Base-by-base conservation (phyloP, 129 eudicot genomes). In the Solidago caesia region DNA sequence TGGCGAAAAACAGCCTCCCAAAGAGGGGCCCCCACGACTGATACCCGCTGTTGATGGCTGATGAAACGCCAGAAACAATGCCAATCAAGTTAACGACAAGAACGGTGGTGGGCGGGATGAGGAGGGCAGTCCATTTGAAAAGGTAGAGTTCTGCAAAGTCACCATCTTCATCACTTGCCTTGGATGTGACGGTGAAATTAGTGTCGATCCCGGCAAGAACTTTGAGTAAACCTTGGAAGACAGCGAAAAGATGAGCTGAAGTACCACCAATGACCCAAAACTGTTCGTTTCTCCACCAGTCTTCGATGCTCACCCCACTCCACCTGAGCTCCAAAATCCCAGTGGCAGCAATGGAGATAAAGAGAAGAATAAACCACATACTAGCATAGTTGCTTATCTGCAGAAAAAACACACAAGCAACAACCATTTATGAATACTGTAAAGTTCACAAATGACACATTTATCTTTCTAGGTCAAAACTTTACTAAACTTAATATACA, bases 201-300 rank as follows among this genome's bases (percentile, higher is more conserved):
- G 97, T 91, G 74, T 91, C 97, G 33, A 91, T 91, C 43, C 94
- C 94, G 7, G 91, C 97, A 7, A 90, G 89, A 21, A 91, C 97
- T 84, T 91, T 88, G 7, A 91, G 64, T 45, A 91, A 87, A 42
- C 97, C 95, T 85, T 91, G 97, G 82, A 91, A 91, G 55, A 91
- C 95, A 15, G 97, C 95, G 52, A 91, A 88, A 8, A 91, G 85
- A 76, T 91, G 97, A 8, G 95, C 97, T 0, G 97, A 91, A 12
- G 97, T 91, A 5, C 97, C 95, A 65, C 97, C 95, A 12, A 91
- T 91, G 84, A 91, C 97, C 95, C 97, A 91, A 67, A 91, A 91
- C 74, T 91, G 97, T 51, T 91, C 95, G 67, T 91, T 91, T 81
- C 95, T 86, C 97, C 97, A 91, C 95, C 95, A 91, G 64, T 91